A percentile compares a stretch with the other conserved stretches of the same genome.
These are phyloP conservation scores for Moesziomyces parantarcticus DNA, from an alignment of 1,284 basidiomycete species.

Conservation along the genomic window DNA sequence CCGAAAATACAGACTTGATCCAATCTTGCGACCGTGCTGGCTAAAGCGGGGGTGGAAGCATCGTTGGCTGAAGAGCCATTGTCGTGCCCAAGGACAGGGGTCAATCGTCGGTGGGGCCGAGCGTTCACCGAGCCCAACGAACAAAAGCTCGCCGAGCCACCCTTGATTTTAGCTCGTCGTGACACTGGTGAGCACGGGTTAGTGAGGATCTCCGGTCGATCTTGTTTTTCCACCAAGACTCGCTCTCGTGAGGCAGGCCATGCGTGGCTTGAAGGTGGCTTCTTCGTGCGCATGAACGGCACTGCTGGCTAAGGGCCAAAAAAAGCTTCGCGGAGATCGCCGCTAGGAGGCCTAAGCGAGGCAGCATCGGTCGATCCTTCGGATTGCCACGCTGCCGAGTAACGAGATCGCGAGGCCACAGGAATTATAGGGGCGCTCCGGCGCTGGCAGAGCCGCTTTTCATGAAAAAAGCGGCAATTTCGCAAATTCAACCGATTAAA, in stretches of 20 bases:
- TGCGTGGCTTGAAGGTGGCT: too few species aligned
- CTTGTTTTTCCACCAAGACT: not conserved
- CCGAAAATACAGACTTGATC: not conserved
- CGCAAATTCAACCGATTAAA: not conserved
- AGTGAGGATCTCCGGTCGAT: not conserved
- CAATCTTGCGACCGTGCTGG: not conserved
- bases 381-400: conserved; percentile 3
- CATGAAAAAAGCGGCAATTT: not conserved
- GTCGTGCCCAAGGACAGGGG: not conserved
- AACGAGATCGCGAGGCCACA: conserved; percentile 8
- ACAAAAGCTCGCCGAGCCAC: not conserved
- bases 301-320: not conserved
- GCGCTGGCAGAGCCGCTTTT: not conserved
- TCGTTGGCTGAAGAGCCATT: not conserved
- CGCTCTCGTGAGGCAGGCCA: not conserved
- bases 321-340: conserved; percentile 19
- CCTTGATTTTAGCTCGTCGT: not conserved
- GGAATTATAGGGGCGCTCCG: too few species aligned
- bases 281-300: not conserved
- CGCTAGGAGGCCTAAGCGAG: conserved; percentile 19
- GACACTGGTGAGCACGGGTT: not conserved
- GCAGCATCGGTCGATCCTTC: conserved; percentile 16
- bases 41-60: too few species aligned
- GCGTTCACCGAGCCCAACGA: conserved; percentile 9
- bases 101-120: conserved; percentile 13